phyloP scores from a whole-genome alignment of 1,284 basidiomycete genomes.

The Cutaneotrichosporon sp. region DNA sequence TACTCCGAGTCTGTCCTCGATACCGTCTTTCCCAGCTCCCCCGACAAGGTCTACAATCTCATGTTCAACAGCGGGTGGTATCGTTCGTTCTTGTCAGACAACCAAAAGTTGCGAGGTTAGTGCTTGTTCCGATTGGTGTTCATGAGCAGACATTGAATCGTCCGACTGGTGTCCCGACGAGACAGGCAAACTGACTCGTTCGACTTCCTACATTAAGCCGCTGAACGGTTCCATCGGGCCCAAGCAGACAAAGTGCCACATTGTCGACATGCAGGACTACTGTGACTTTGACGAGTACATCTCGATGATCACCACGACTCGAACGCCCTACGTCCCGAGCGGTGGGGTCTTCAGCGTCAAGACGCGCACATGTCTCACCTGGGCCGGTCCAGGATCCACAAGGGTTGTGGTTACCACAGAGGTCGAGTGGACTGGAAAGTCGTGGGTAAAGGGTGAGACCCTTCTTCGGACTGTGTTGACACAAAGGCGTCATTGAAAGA shows the following conservation, averaged over 20 bases:
- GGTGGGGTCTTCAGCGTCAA: conserved; percentile 90
- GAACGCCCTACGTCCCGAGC: conserved; percentile 90
- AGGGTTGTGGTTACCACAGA: conserved; percentile 82
- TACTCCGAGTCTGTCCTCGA: conserved; percentile 74
- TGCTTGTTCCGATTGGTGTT: conserved; percentile 20
- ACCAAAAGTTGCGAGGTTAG: conserved; percentile 86
- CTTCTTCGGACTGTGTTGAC: not conserved
- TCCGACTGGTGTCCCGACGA: conserved; percentile 79
- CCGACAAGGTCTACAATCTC: conserved; percentile 92
- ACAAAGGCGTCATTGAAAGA: conserved; percentile 83
- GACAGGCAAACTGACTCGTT: conserved; percentile 72
- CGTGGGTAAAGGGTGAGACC: conserved; percentile 86
- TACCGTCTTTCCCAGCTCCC: conserved; percentile 76
- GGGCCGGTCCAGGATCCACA: conserved; percentile 77
- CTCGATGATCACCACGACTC: conserved; percentile 80
- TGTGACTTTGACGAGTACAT: conserved; percentile 84
- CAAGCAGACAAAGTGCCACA: conserved; percentile 91
- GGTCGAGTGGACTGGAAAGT: conserved; percentile 94
- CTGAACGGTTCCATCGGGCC: conserved; percentile 85
- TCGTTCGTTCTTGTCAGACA: conserved; percentile 83
- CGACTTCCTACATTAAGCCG: conserved; percentile 95
- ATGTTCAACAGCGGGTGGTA: conserved; percentile 96
- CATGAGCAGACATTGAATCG: conserved; percentile 73
- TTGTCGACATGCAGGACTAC: conserved; percentile 77
- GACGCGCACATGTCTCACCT: conserved; percentile 90